Evolutionary conservation across 1,284 basidiomycete genomes (phyloP).

Genomic region (Ganoderma multipileum): DNA sequence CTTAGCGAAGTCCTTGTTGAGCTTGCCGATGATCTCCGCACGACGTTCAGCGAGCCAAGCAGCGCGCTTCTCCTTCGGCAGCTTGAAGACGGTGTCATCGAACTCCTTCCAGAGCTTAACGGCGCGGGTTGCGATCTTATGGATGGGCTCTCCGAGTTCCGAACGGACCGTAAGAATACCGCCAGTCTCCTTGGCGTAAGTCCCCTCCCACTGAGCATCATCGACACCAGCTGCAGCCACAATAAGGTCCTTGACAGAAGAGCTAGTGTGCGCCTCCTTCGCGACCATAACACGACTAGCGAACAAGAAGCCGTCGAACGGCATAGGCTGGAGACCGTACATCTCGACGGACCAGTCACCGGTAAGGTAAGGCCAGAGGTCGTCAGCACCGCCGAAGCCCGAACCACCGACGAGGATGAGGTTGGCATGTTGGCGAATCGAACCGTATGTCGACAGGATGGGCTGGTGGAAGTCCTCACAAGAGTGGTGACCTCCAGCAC

Average conservation of each 20-base stretch:
- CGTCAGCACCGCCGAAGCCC: constrained; percentile 95
- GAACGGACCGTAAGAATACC: constrained; percentile 97
- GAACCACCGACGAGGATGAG: constrained; percentile 95
- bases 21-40: constrained; percentile 89
- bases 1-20: constrained; percentile 97
- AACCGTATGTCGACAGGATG: constrained; percentile 87
- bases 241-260: constrained; percentile 96
- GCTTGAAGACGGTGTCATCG: constrained; percentile 93
- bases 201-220: constrained; percentile 93
- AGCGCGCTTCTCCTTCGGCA: constrained; percentile 93
- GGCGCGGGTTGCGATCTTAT: constrained; percentile 97
- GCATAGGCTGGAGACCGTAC: constrained; percentile 95
- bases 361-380: constrained; percentile 96
- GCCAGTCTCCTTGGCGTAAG: constrained; percentile 93
- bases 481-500: constrained; percentile 98
- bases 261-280: constrained; percentile 95
- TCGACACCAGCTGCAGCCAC: constrained; percentile 93
- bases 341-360: constrained; percentile 92
- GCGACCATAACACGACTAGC: constrained; percentile 98
- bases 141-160: constrained; percentile 98
- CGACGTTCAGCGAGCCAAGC: constrained; percentile 90
- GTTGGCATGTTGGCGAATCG: constrained; percentile 90
- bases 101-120: constrained; percentile 99
- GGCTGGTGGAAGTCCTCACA: constrained; percentile 99
- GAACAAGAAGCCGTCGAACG: constrained; percentile 97